Conservation (phyloP, 495 filamentous ascomycete species). For the Xylaria cubensis region DNA sequence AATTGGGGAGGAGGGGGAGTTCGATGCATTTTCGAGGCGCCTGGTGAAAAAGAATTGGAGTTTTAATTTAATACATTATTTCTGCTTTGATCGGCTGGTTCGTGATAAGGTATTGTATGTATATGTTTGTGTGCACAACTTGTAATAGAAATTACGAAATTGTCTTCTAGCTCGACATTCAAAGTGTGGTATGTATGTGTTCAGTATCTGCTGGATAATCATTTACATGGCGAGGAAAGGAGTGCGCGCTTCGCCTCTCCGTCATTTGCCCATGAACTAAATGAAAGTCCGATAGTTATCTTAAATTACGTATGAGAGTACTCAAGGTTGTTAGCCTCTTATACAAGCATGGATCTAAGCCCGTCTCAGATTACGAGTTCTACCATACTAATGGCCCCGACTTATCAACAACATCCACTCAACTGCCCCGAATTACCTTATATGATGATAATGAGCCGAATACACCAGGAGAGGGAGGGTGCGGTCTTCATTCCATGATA, state of each 20-base stretch:
- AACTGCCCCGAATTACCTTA: neutral
- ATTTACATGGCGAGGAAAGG: neutral
- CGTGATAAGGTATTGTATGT: neutral
- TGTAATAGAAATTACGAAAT: neutral
- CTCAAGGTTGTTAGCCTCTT: neutral
- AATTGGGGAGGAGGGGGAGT: neutral
- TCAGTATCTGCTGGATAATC: neutral
- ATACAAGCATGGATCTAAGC: neutral
- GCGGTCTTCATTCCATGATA: neutral
- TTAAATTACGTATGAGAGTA: neutral
- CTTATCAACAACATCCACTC: neutral
- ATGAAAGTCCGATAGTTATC: neutral
- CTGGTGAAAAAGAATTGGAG: constrained; percentile 12
- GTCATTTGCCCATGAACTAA: neutral
- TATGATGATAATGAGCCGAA: constrained; percentile 4
- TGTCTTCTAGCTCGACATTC: neutral
- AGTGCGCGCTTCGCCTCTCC: neutral
- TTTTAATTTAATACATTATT: constrained; percentile 15
- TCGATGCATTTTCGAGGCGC: constrained; percentile 25
- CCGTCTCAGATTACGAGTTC: neutral
- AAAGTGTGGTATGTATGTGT: no score
- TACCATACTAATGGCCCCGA: neutral
- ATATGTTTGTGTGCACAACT: neutral
- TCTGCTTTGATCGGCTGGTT: neutral
- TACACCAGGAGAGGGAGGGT: neutral